Base-by-base conservation (phyloP, 83 land plant species). In the Isoetes engelmannii region DNA sequence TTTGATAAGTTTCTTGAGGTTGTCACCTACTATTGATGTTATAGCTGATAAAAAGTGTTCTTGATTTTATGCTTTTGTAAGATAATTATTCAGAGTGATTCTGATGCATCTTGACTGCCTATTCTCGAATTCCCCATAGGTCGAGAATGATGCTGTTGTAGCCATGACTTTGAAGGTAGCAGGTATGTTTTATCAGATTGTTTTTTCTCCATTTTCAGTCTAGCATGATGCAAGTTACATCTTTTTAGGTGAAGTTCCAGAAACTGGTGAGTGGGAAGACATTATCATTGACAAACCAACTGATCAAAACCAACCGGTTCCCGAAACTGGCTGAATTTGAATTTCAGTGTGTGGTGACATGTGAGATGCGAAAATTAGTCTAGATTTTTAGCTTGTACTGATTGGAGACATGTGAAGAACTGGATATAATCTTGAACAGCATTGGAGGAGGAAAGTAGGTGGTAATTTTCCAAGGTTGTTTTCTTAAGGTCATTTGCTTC, bases 111-210 rank as follows among this genome's bases (percentile, higher is more conserved):
- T 45, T 44, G 12, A 4, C 10, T 57, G 47, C 28, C 20, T 65
- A n/a, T 53, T 51, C 45, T 28, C n/a, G 58, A 53, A 17, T 69
- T 28, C 44, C 7, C 65, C 73, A 67, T 81, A 92, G 97, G 94
- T 92, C 57, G 97, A 92, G 78, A 92, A 92, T 68, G 97, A 92
- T 81, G 88, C 90, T 67, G 81, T 69, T 7, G 44, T 69, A n/a
- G 71, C 60, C 19, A 64, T 75, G 63, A 68, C 72, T 0, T 59
- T 74, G 61, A 74, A 74, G 61, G 57, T 45, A 74, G 53, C 49
- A 44, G 56, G 66, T 59, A 58, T 72, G 6, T 41, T 58, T 21
- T 37, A 10, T 44, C n/a, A 5, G 13, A 10, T 57, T 49, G 28
- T 71, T 13, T 65, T 49, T 28, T 49, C 5, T 45, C 45, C 50